Evolutionary conservation across 352 stramenopile genomes (phyloP).

Genomic region (Phytophthora hybrid): DNA sequence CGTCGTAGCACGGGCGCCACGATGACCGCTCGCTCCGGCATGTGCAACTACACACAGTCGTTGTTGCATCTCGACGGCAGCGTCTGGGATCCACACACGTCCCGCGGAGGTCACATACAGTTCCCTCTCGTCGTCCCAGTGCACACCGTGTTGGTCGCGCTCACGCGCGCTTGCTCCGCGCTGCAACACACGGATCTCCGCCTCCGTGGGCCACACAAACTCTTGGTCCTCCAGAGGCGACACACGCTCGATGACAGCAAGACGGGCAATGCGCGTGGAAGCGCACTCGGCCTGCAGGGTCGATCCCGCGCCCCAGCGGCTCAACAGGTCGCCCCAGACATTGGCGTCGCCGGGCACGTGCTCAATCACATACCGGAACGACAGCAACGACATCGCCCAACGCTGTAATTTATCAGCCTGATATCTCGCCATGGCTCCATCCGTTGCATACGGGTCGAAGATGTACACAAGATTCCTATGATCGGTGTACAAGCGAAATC

Average conservation of each 20-base stretch:
- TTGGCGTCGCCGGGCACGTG: conserved; percentile 16
- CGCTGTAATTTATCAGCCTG: conserved; percentile 10
- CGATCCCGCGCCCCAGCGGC: background rate
- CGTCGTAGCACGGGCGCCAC: conserved; percentile 10
- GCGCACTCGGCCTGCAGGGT: background rate
- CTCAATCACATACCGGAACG: conserved; percentile 24
- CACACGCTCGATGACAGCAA: background rate
- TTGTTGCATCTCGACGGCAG: conserved; percentile 21
- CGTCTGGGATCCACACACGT: conserved; percentile 1
- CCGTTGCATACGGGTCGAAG: conserved; percentile 14
- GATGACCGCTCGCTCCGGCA: conserved; percentile 30
- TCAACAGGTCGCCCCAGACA: conserved; percentile 12
- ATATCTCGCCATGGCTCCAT: conserved; percentile 12
- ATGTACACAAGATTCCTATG: conserved; percentile 30
- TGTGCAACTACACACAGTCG: conserved; percentile 37
- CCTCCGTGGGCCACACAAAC: conserved; percentile 4
- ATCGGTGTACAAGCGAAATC: conserved; percentile 29
- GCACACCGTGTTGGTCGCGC: too few relatives aligned
- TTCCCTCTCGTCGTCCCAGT: background rate
- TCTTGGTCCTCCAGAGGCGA: background rate
- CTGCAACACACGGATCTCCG: too few relatives aligned
- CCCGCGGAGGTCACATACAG: too few relatives aligned
- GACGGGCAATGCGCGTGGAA: background rate
- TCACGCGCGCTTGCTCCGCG: too few relatives aligned
- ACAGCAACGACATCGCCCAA: conserved; percentile 20